Conservation (phyloP, 1,284 basidiomycete species). For the Puccinia triticina region DNA sequence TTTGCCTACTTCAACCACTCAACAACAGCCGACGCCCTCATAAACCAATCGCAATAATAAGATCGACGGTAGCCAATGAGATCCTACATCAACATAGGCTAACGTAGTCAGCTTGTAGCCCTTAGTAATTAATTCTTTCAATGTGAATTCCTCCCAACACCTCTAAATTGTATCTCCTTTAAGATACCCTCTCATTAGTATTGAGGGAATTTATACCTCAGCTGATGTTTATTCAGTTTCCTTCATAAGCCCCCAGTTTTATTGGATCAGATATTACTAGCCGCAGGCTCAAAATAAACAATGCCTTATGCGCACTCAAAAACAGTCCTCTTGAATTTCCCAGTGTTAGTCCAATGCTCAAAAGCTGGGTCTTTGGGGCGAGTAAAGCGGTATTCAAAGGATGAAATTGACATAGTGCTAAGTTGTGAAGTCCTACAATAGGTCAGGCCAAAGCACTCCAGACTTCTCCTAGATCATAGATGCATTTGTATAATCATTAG, state of each 20-base stretch:
- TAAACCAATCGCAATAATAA: slow-evolving; percentile 25
- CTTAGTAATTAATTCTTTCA: neutral
- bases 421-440: too few relatives aligned
- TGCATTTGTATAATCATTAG: too few relatives aligned
- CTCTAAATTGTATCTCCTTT: neutral
- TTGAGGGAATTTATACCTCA: neutral
- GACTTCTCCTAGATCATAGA: too few relatives aligned
- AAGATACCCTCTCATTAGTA: neutral
- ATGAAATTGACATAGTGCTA: too few relatives aligned
- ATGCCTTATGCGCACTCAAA: too few relatives aligned
- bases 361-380: too few relatives aligned
- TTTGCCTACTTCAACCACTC: slow-evolving; percentile 29
- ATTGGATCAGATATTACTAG: neutral
- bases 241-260: neutral
- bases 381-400: too few relatives aligned
- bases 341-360: too few relatives aligned
- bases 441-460: too few relatives aligned
- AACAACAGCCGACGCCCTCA: neutral
- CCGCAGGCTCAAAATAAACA: neutral
- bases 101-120: neutral
- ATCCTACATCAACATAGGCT: neutral
- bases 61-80: neutral
- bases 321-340: too few relatives aligned
- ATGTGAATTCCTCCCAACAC: neutral
- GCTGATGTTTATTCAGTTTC: neutral